Base-by-base conservation (phyloP, 1,284 basidiomycete species). In the Rhizopogon parksii region DNA sequence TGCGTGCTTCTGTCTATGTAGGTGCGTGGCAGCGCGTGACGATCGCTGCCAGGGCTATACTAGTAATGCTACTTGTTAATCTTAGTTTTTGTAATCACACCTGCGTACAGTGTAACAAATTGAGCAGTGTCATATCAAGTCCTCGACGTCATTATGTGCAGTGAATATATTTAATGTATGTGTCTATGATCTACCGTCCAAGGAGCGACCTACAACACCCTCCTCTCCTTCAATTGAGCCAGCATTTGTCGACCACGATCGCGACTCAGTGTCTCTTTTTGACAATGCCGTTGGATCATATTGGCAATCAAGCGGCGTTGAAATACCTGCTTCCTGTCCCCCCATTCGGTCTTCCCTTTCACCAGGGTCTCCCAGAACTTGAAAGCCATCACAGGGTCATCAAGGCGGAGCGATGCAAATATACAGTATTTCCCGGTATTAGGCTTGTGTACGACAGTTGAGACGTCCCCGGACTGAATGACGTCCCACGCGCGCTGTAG, bases 321-420 rank as follows among this genome's bases (percentile, higher is more conserved):
- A 37, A 48, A 54, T 30, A 43, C 53, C 56, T 83, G 80, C 57
- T 73, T 70, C 12, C 4, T 15, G 58, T 82, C 79, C 8, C 61
- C 56, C 77, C 77, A 80, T 53, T 76, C 67, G n/a, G 72, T 66
- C 62, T 71, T 75, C 45, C 65, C 65, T 55, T 65, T 67, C 19
- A 85, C 40, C 47, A 83, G 62, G 47, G 67, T 57, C 47, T 64
- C 59, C 84, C 85, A 87, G 62, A 85, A 85, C 40, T 66, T 61
- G 67, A 73, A 83, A 3, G 82, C 85, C 66, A 78, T 63, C 53
- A 56, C 56, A 0, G 78, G 72, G 36, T 80, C 73, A 15, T 71
- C 64, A 32, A 73, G 70, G 34, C 68, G 66, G 52, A 87, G 61
- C 25, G 80, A 74, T 15, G 71, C 71, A n/a, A 59, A 59, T 27